Base-by-base conservation (phyloP, 495 filamentous ascomycete genomes). In the Penicillium cinerascens region DNA sequence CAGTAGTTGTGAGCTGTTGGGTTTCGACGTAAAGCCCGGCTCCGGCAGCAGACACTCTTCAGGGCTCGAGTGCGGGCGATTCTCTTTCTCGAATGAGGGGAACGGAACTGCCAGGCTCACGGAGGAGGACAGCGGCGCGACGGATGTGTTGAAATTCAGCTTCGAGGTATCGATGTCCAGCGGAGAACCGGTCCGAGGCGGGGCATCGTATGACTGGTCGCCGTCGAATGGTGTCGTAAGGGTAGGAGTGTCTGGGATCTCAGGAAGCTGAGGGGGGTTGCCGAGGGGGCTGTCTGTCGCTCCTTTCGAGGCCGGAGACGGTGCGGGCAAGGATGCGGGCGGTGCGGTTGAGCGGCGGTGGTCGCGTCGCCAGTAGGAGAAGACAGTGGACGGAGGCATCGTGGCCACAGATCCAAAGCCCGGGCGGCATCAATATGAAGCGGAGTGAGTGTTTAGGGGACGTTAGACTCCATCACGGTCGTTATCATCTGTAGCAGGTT, bases 361-460 rank as follows among this genome's bases (percentile, higher is more conserved):
- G 39, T 76, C 73, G 56, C 73, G 71, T 44, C 74, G 72, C 74
- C 68, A 76, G 52, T 77, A 77, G n/a, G 74, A 75, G 50, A 77
- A 77, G 41, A 75, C 73, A 26, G 73, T 68, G 17, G 73, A 76
- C 3, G 73, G 66, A 2, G 71, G 64, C 73, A 77, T 77, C 54
- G 29, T 66, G 42, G 47, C 29, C 43, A 39, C 37, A 52, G 52
- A 41, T 51, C 38, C 42, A 46, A 52, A 21, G 23, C 46, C 60
- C 58, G 22, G 47, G 41, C 44, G 33, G 44, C 42, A 44, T 44
- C 49, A 29, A 21, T 35, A 38, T 35, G 23, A 48, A 44, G 27
- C 42, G 44, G 15, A 18, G 27, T 44, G 44, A 38, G 50, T 23
- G 42, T 33, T 53, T 15, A 60, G 17, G 57, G 52, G 20, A 42